Conservation (phyloP, 2,329 filamentous ascomycete genomes). For the Stromatinia cepivora region DNA sequence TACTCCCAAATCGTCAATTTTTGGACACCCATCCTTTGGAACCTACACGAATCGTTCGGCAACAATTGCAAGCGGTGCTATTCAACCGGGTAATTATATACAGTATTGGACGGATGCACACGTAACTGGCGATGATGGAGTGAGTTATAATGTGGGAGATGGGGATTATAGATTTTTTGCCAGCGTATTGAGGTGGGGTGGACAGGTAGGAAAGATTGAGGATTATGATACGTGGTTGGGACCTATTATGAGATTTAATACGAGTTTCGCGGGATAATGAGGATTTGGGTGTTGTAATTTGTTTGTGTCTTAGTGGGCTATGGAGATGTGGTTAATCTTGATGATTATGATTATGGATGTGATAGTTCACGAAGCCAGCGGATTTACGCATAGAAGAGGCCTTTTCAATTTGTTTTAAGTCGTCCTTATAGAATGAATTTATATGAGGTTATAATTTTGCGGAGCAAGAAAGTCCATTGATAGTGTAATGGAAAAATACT, state of each 20-base stretch:
- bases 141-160: conserved; percentile 16
- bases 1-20: conserved; percentile 1
- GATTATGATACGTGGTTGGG: conserved; percentile 24
- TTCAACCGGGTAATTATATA: conserved; percentile 19
- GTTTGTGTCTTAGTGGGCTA: too few species aligned
- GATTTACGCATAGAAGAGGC: neutral
- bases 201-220: neutral
- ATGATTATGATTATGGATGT: neutral
- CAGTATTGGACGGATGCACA: conserved; percentile 16
- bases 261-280: neutral
- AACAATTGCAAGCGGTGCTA: neutral
- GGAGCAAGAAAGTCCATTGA: too few species aligned
- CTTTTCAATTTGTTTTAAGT: neutral
- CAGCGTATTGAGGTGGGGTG: conserved; percentile 23
- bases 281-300: too few species aligned
- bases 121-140: conserved; percentile 2
- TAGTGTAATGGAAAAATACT: too few species aligned
- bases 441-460: too few species aligned
- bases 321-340: neutral
- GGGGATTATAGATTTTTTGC: conserved; percentile 23
- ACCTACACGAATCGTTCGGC: conserved; percentile 13
- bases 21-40: conserved; percentile 20
- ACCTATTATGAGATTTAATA: conserved; percentile 22
- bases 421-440: neutral
- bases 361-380: neutral